phyloP scores from a whole-genome alignment of 2,329 filamentous ascomycete species.

The Microascus cirrosus region DNA sequence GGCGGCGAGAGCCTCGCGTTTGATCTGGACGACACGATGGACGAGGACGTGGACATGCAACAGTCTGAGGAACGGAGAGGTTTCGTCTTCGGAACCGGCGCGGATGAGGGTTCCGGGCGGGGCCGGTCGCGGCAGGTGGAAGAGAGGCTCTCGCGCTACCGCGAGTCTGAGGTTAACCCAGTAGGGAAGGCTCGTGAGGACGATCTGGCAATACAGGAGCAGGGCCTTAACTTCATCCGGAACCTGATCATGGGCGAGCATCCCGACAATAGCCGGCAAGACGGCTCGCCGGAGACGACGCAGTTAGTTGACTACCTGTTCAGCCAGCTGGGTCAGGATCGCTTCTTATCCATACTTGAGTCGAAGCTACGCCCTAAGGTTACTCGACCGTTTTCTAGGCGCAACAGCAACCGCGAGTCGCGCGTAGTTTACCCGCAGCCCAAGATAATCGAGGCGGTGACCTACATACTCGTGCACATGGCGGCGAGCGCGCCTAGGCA shows the following conservation, averaged over 20 bases:
- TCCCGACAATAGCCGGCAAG: background rate
- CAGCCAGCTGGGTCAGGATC: conserved; percentile 60
- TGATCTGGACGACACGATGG: conserved; percentile 24
- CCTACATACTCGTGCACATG: conserved; percentile 79
- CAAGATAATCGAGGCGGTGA: conserved; percentile 66
- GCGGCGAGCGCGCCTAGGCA: conserved; percentile 72
- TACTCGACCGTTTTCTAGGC: conserved; percentile 39
- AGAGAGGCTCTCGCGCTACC: conserved; percentile 35
- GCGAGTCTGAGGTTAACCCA: conserved; percentile 59
- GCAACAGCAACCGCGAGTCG: conserved; percentile 25
- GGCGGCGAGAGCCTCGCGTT: conserved; percentile 3
- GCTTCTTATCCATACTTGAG: conserved; percentile 70
- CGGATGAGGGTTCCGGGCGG: conserved; percentile 6
- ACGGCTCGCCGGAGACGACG: conserved; percentile 41
- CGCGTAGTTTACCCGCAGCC: conserved; percentile 44
- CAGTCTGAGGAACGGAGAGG: conserved; percentile 28
- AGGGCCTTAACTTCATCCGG: conserved; percentile 78
- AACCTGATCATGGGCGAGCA: conserved; percentile 55
- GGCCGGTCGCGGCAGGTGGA: conserved; percentile 37
- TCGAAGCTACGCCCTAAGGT: conserved; percentile 61
- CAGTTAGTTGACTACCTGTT: conserved; percentile 83
- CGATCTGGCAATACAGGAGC: conserved; percentile 79
- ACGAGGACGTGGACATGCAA: conserved; percentile 49
- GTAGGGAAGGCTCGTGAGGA: conserved; percentile 60
- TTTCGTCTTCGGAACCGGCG: conserved; percentile 6